A percentile compares a stretch with the other conserved stretches of the same genome.
Conservation (phyloP, 495 filamentous ascomycete species). For the Tuber umbilicatum region DNA sequence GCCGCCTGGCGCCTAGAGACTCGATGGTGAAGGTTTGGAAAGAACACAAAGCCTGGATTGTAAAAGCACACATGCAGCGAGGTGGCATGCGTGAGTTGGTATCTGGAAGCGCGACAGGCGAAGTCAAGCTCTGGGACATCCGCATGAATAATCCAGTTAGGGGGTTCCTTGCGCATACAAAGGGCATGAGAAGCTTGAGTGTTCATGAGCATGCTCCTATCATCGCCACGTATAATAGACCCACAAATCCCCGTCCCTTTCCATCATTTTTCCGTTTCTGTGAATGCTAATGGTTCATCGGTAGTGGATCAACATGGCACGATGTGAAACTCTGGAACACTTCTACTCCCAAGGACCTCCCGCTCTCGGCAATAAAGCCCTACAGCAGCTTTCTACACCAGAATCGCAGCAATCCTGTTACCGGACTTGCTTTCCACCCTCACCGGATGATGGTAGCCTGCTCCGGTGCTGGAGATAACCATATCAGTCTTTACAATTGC, state of each 20-base stretch:
- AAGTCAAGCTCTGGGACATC: conserved; percentile 95
- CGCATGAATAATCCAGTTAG: conserved; percentile 68
- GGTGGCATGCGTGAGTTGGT: conserved; percentile 86
- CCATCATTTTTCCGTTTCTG: conserved; percentile 2
- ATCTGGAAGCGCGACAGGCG: conserved; percentile 78
- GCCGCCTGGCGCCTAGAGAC: conserved; percentile 68
- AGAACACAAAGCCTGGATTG: conserved; percentile 89
- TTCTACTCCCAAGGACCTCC: conserved; percentile 38
- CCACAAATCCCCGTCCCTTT: background rate
- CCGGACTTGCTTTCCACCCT: conserved; percentile 89
- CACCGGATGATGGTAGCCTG: conserved; percentile 88
- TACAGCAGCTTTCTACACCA: conserved; percentile 81
- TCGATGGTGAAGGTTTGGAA: conserved; percentile 95
- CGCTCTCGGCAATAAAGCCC: conserved; percentile 74
- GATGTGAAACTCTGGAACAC: conserved; percentile 88
- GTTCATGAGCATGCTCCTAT: conserved; percentile 96
- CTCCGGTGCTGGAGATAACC: conserved; percentile 63
- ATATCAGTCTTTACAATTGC: conserved; percentile 67
- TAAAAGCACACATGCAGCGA: conserved; percentile 92
- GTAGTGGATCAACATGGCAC: conserved; percentile 78
- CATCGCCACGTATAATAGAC: conserved; percentile 74
- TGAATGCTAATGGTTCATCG: conserved; percentile 35
- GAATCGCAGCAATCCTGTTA: conserved; percentile 68
- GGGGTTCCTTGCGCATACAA: conserved; percentile 66
- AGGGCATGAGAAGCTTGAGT: conserved; percentile 74